Conservation (phyloP, 768 basidiomycete species). For the Pulveroboletus sp. region DNA sequence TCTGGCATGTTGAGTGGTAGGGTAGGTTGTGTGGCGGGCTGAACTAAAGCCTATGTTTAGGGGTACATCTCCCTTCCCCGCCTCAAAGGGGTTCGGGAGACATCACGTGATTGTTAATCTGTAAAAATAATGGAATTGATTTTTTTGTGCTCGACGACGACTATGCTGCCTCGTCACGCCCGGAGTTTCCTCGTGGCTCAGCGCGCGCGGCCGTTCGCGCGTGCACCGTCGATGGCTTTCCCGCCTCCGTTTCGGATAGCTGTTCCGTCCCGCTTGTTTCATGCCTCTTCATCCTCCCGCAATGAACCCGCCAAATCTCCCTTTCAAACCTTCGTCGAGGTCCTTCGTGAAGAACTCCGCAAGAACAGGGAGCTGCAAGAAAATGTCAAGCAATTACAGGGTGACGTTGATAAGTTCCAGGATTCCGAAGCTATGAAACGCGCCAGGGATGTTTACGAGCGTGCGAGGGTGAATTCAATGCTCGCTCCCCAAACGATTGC, state of each 20-base stretch:
- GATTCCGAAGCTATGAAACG: constrained; percentile 95
- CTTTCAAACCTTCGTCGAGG: constrained; percentile 94
- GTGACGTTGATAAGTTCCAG: constrained; percentile 95
- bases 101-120: constrained; percentile 12
- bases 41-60: too few relatives aligned
- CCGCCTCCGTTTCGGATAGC: constrained; percentile 32
- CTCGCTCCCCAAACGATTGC: background rate
- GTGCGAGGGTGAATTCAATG: constrained; percentile 67
- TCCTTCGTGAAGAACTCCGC: constrained; percentile 84
- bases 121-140: background rate
- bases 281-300: constrained; percentile 58
- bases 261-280: constrained; percentile 41
- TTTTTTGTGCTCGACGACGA: constrained; percentile 11
- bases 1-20: too few relatives aligned
- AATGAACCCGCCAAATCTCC: constrained; percentile 84
- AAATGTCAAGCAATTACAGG: constrained; percentile 94
- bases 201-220: constrained; percentile 22
- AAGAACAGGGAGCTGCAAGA: constrained; percentile 96
- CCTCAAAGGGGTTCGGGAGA: too few relatives aligned
- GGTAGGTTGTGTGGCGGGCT: too few relatives aligned
- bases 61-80: too few relatives aligned
- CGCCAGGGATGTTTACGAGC: constrained; percentile 89
- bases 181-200: constrained; percentile 34
- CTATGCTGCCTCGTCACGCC: constrained; percentile 49
- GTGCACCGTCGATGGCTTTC: constrained; percentile 11